These are phyloP conservation scores for Xanthoparmelia taractica DNA, from an alignment of 495 filamentous ascomycete species.

Conservation along the genomic window DNA sequence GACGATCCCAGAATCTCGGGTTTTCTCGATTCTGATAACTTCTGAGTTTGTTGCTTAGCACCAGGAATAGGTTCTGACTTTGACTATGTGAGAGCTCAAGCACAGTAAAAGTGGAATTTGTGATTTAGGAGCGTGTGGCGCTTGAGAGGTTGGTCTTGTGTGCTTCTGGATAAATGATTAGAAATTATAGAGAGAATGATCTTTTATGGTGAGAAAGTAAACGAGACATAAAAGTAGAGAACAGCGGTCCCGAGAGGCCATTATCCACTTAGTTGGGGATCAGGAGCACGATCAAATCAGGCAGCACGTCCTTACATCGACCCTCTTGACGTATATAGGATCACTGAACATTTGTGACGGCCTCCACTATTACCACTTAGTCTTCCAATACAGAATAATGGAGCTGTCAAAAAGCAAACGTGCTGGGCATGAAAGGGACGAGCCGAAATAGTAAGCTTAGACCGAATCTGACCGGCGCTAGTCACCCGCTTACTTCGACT, in stretches of 20 bases:
- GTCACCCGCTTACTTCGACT: background rate
- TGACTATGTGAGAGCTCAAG: conserved; percentile 12
- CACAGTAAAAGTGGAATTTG: background rate
- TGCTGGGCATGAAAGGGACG: background rate
- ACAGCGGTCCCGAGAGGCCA: background rate
- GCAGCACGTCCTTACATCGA: background rate
- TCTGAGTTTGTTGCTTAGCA: conserved; percentile 1
- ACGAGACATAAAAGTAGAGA: background rate
- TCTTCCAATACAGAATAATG: background rate
- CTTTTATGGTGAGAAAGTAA: background rate
- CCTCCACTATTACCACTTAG: background rate
- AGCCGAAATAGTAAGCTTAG: background rate
- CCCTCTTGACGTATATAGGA: background rate
- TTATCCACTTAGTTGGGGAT: background rate
- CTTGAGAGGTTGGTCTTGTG: conserved; percentile 4
- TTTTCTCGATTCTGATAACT: conserved; percentile 9
- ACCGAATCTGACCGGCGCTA: background rate
- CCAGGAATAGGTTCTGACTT: conserved; percentile 13
- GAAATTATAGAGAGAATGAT: background rate
- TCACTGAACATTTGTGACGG: background rate
- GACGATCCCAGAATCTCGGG: conserved; percentile 12
- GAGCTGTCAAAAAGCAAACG: background rate
- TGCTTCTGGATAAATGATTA: background rate
- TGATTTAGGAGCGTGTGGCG: background rate
- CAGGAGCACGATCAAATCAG: too few species aligned